Evolutionary conservation across 192 early-diverging fungal genomes (phyloP).

Genomic region (Umbelopsis sp.): DNA sequence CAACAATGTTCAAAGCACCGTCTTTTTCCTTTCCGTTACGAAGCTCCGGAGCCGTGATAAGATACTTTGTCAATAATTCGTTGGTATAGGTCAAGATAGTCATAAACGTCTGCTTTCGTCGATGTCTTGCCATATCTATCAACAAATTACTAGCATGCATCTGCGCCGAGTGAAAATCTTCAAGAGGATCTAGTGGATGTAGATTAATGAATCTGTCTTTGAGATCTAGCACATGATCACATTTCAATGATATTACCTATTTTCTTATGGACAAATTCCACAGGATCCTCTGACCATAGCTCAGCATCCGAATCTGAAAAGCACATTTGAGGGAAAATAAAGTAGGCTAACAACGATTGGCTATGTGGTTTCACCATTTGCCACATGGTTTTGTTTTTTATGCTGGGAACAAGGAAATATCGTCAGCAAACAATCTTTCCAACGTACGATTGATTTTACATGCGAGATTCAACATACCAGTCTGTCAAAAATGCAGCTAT

Average conservation of each 20-base stretch:
- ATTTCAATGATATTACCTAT: slow-evolving; percentile 44
- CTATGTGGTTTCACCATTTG: slow-evolving; percentile 83
- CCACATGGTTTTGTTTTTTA: slow-evolving; percentile 92
- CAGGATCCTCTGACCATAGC: slow-evolving; percentile 90
- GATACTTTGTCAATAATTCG: slow-evolving; percentile 65
- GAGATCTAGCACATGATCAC: background rate
- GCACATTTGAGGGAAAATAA: slow-evolving; percentile 92
- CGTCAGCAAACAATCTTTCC: background rate
- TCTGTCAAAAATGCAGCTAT: slow-evolving; percentile 78
- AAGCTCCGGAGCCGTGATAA: slow-evolving; percentile 57
- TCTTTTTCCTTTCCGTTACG: slow-evolving; percentile 81
- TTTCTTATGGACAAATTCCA: slow-evolving; percentile 88
- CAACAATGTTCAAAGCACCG: slow-evolving; percentile 88
- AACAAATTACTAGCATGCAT: slow-evolving; percentile 76
- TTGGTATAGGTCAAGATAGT: slow-evolving; percentile 81
- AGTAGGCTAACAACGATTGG: slow-evolving; percentile 77
- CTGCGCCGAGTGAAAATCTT: slow-evolving; percentile 81
- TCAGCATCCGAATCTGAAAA: slow-evolving; percentile 82
- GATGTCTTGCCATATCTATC: slow-evolving; percentile 70
- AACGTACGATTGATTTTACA: background rate
- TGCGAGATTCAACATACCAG: slow-evolving; percentile 47
- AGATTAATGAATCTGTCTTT: background rate
- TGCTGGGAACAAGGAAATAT: slow-evolving; percentile 39
- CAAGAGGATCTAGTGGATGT: slow-evolving; percentile 63
- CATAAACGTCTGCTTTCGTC: slow-evolving; percentile 78